phyloP scores from a whole-genome alignment of 176 grass and related monocot species.

The Ananas comosus region DNA sequence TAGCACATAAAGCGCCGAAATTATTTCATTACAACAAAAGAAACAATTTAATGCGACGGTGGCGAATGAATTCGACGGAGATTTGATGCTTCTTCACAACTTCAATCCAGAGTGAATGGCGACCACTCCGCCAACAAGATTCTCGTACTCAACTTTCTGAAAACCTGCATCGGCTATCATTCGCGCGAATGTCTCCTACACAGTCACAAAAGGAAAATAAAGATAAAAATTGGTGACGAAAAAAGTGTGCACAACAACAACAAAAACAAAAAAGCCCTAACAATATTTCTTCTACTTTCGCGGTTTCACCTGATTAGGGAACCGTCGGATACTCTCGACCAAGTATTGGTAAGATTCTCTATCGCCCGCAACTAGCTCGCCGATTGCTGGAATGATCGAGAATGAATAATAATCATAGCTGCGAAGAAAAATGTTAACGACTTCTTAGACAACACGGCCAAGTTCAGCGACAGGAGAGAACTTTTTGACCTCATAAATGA shows the following conservation, averaged over 20 bases:
- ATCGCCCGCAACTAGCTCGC: constrained; percentile 77
- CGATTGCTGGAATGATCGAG: constrained; percentile 80
- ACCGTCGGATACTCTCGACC: constrained; percentile 78
- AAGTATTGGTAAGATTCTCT: constrained; percentile 82
- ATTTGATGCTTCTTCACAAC: constrained; percentile 21
- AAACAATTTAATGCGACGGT: no score
- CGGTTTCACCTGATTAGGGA: constrained; percentile 64
- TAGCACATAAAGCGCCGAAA: no score
- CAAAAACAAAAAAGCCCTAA: not conserved
- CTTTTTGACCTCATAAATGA: no score
- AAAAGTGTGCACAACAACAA: not conserved
- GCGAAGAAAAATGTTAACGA: constrained; percentile 1
- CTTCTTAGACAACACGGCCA: not conserved
- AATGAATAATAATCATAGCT: constrained; percentile 92
- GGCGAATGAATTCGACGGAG: no score
- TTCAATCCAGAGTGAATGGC: constrained; percentile 94
- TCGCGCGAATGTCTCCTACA: constrained; percentile 69
- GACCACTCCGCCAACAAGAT: constrained; percentile 88
- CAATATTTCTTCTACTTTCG: no score
- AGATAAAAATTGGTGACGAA: not conserved
- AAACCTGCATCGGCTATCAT: constrained; percentile 94
- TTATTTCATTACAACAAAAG: no score
- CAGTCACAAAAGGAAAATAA: not conserved
- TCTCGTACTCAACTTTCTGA: constrained; percentile 78
- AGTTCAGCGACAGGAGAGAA: no score